These are phyloP conservation scores for Tolypocladium capitatum DNA, from an alignment of 2,329 filamentous ascomycete species.

Conservation along the genomic window DNA sequence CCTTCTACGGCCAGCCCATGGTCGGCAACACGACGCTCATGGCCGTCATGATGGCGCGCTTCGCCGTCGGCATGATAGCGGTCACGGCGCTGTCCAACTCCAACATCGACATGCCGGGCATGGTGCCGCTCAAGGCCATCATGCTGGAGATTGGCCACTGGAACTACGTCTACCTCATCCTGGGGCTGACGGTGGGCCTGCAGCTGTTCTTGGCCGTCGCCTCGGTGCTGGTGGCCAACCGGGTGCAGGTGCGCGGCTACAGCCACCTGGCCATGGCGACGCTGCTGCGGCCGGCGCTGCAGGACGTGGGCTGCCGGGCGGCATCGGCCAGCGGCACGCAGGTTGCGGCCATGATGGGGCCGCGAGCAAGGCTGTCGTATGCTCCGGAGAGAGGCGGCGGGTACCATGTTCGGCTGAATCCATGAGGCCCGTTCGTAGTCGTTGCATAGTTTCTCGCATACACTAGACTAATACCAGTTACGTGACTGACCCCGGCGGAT, in stretches of 20 bases:
- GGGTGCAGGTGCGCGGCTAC: slow-evolving; percentile 14
- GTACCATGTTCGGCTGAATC: neutral
- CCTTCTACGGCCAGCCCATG: slow-evolving; percentile 19
- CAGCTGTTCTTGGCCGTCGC: slow-evolving; percentile 15
- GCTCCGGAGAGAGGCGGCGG: neutral
- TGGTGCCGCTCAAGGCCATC: slow-evolving; percentile 17
- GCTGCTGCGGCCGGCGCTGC: slow-evolving; percentile 8
- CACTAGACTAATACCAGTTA: neutral
- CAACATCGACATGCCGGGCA: slow-evolving; percentile 12
- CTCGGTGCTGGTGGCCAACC: slow-evolving; percentile 11
- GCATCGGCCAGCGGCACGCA: neutral
- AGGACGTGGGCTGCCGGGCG: slow-evolving; percentile 5
- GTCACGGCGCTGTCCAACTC: slow-evolving; percentile 17
- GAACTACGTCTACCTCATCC: slow-evolving; percentile 17
- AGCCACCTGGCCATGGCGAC: slow-evolving; percentile 10
- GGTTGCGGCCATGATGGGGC: slow-evolving; percentile 4
- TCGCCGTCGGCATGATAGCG: slow-evolving; percentile 22
- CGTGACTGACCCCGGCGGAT: neutral
- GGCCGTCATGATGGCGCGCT: slow-evolving; percentile 21
- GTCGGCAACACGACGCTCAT: slow-evolving; percentile 19
- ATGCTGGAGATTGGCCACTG: slow-evolving; percentile 19
- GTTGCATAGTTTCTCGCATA: neutral
- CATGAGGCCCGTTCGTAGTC: neutral
- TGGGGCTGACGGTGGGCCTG: slow-evolving; percentile 17
- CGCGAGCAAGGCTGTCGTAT: slow-evolving; percentile 6